Evolutionary conservation across 768 basidiomycete genomes (phyloP).

Genomic region (Leccinum obscurum): DNA sequence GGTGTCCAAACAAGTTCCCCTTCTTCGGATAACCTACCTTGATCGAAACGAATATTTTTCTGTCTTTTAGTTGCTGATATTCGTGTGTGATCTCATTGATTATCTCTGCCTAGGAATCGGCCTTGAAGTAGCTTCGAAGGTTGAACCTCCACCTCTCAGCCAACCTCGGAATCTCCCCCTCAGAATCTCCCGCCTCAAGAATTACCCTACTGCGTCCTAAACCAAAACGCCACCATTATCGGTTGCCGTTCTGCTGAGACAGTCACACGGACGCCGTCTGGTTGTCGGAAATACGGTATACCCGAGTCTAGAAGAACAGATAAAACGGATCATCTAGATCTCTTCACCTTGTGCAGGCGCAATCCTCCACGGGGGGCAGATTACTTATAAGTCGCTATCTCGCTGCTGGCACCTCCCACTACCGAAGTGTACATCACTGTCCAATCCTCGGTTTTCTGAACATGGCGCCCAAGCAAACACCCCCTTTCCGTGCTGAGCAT

Average conservation of each 20-base stretch:
- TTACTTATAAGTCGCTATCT: background rate
- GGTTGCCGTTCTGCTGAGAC: background rate
- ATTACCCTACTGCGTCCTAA: background rate
- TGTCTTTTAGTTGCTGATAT: background rate
- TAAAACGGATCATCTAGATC: background rate
- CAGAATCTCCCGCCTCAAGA: background rate
- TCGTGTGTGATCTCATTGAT: background rate
- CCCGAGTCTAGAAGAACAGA: background rate
- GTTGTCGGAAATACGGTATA: background rate
- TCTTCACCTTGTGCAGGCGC: background rate
- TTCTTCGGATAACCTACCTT: too few relatives aligned
- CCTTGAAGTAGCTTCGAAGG: background rate
- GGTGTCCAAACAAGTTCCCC: too few relatives aligned
- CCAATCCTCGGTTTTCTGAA: background rate
- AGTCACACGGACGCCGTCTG: too few relatives aligned
- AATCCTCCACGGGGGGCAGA: background rate
- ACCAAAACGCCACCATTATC: background rate
- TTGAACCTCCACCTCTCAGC: background rate
- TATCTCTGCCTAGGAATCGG: background rate
- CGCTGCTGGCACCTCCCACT: background rate
- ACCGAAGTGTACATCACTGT: background rate
- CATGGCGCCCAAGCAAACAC: conserved; percentile 29
- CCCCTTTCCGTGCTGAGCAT: conserved; percentile 48
- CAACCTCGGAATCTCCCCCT: background rate
- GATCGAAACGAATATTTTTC: too few relatives aligned